Evolutionary conservation across 768 basidiomycete species (phyloP), one percentile per base, ranked within the genome.

Genomic region (Lanmaoa rubissima): DNA sequence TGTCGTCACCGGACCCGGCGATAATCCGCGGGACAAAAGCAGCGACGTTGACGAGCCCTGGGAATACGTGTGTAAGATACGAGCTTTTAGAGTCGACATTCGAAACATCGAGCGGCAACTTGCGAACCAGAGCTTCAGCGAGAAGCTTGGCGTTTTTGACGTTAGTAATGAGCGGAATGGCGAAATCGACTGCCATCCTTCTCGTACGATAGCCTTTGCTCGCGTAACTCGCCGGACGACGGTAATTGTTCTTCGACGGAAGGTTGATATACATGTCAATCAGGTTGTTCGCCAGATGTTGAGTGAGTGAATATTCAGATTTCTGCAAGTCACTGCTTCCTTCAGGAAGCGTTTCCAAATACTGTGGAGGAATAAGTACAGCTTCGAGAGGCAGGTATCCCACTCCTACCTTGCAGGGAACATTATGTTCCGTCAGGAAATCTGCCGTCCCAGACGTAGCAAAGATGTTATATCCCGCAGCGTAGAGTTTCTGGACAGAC

Each of bases 211-310:
- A 98, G 9, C 97, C 97, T 70, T 97, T 95, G 73, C 94, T 97
- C 51, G 94, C 85, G 71, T 98, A 99, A 73, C 88, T 95, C 14
- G 97, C 95, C 7, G 97, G 97, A 19, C 97, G 90, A 56, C 97
- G 90, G 74, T 92, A 98, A 69, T 94, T 84, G 74, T 99, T 98
- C 77, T 94, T 97, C 40, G 96, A 98, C 2, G 97, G 97, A 63
- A 99, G 78, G 74, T 99, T 99, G 84, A 99, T 96, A 73, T 98
- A 99, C 86, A 98, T 91, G 75, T 99, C 97, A 70, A 99, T 99
- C 65, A 97, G 78, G 73, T 95, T 94, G 74, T 96, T 96, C 35
- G 92, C 92, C 59, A 99, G 77, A 77, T 99, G 97, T 72, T 97
- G 94, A 5, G 92, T 94, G 55, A 99, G 79, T 0, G 97, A 98